phyloP scores from a whole-genome alignment of 345 rosid species.

The Lepidium didymum region DNA sequence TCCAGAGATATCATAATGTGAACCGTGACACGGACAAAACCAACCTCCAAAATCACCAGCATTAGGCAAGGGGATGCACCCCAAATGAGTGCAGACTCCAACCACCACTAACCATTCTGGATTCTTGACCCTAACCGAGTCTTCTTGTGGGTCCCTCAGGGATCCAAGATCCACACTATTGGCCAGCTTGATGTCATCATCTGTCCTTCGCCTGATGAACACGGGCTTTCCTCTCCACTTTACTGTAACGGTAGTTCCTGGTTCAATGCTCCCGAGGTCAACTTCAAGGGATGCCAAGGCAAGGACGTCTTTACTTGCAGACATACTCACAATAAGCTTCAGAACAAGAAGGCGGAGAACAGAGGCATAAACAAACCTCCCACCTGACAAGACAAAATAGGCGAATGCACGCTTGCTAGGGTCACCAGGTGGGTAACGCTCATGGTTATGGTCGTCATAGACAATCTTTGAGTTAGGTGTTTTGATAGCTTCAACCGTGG shows the following conservation, averaged over 20 bases:
- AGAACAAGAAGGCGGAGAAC: conserved; percentile 73
- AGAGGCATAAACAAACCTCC: conserved; percentile 85
- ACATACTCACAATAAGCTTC: conserved; percentile 86
- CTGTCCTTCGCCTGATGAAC: conserved; percentile 86
- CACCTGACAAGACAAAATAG: conserved; percentile 81
- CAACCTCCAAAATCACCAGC: conserved; percentile 97
- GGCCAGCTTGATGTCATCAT: conserved; percentile 78
- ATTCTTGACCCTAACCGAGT: conserved; percentile 65
- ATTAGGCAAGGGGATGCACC: conserved; percentile 95
- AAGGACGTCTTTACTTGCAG: conserved; percentile 94
- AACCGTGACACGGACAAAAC: conserved; percentile 98
- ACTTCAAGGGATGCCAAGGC: conserved; percentile 93
- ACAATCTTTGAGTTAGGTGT: conserved; percentile 73
- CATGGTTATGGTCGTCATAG: conserved; percentile 80
- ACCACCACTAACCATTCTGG: conserved; percentile 89
- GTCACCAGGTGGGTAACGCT: conserved; percentile 89
- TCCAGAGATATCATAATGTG: conserved; percentile 91
- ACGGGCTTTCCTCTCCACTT: conserved; percentile 99
- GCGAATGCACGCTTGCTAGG: conserved; percentile 98
- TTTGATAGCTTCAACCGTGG: conserved; percentile 70
- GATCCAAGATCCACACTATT: conserved; percentile 74
- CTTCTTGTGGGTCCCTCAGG: conserved; percentile 86
- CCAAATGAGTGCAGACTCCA: conserved; percentile 96
- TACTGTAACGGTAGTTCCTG: conserved; percentile 82
- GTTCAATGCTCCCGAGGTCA: conserved; percentile 80